phyloP scores from a whole-genome alignment of 192 early-diverging fungal genomes.

The Podila minutissima region DNA sequence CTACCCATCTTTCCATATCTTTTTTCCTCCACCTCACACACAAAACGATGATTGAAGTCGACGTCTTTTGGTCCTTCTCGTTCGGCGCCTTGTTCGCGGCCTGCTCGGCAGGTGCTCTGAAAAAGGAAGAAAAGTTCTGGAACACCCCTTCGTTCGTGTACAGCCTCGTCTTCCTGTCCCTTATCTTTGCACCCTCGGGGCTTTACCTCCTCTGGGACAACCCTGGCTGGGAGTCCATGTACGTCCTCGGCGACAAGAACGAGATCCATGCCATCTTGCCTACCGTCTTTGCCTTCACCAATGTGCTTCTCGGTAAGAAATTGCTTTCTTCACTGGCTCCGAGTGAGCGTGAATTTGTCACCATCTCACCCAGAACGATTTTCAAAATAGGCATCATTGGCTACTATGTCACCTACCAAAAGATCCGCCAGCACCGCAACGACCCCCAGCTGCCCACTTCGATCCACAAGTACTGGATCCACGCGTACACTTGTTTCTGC shows the following conservation, averaged over 20 bases:
- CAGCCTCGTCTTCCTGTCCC: constrained; percentile 42
- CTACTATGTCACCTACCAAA: constrained; percentile 39
- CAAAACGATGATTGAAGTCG: constrained; percentile 42
- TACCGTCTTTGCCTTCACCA: constrained; percentile 47
- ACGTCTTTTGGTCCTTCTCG: constrained; percentile 49
- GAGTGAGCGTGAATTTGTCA: too few species aligned
- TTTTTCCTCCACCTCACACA: neutral
- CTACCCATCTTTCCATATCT: too few species aligned
- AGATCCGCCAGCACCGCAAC: constrained; percentile 14
- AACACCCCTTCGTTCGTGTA: constrained; percentile 43
- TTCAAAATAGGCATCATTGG: constrained; percentile 34
- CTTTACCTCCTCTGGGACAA: constrained; percentile 50
- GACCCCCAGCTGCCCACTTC: constrained; percentile 15
- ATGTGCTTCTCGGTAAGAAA: constrained; percentile 19
- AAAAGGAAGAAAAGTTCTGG: constrained; percentile 18
- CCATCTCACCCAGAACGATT: neutral
- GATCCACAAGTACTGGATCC: constrained; percentile 45
- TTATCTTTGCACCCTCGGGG: constrained; percentile 51
- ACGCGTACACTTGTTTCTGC: constrained; percentile 48
- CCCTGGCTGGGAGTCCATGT: constrained; percentile 53
- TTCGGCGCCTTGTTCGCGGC: constrained; percentile 43
- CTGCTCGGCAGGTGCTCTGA: constrained; percentile 30
- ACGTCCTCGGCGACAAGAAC: constrained; percentile 50
- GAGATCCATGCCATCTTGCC: constrained; percentile 47
- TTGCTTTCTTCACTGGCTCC: neutral